These are phyloP conservation scores for Ramaria rubella DNA, from an alignment of 768 basidiomycete genomes.

Conservation along the genomic window DNA sequence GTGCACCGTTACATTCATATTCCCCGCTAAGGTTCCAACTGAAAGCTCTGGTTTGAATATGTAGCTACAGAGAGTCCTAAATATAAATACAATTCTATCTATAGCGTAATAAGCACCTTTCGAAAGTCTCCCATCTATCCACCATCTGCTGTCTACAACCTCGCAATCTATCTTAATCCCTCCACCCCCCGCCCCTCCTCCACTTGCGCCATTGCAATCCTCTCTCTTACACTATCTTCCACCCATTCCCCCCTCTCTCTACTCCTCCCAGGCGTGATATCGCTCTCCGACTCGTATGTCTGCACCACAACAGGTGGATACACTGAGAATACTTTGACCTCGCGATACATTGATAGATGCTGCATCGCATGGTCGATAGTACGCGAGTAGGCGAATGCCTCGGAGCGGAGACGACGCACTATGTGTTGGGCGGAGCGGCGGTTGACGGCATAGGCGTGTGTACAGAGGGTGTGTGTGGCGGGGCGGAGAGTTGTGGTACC, in stretches of 20 bases:
- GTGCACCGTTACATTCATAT: too few species aligned
- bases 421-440: not conserved
- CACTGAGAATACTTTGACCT: conserved; percentile 3
- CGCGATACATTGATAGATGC: not conserved
- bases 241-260: not conserved
- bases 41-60: too few species aligned
- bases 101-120: too few species aligned
- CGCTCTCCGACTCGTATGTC: conserved; percentile 6
- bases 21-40: too few species aligned
- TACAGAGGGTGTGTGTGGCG: conserved; percentile 1
- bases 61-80: too few species aligned
- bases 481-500: conserved; percentile 1
- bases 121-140: too few species aligned
- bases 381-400: conserved; percentile 7
- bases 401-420: conserved; percentile 1
- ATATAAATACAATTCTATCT: too few species aligned
- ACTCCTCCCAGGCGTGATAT: conserved; percentile 6
- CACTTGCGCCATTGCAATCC: conserved; percentile 1
- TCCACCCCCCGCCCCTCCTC: too few species aligned
- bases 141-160: too few species aligned
- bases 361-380: conserved; percentile 8
- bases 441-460: conserved; percentile 8
- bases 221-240: conserved; percentile 2
- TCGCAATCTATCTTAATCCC: too few species aligned
- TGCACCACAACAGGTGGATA: conserved; percentile 7